Evolutionary conservation across 2,329 filamentous ascomycete genomes (phyloP), one percentile per base, ranked within the genome.

Genomic region (Geosmithia putterillii): DNA sequence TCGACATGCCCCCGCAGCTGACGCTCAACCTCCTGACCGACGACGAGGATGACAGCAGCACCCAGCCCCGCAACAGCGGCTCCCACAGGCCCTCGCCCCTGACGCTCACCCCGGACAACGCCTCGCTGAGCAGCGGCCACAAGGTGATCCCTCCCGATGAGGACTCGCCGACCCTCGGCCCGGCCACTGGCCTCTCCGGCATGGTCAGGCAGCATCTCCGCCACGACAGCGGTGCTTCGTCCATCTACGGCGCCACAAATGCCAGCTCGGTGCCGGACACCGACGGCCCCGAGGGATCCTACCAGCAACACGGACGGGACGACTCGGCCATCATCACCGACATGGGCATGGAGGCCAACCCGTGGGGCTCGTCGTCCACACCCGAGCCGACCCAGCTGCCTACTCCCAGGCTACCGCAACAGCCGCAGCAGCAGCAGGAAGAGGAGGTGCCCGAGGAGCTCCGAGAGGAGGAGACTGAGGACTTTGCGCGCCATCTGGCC

Each of bases 141-240:
- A 42, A 35, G 28, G 18, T 28, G 7, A 50, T 52, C 25, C 19
- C 32, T 39, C 36, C 44, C 19, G 20, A 44, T 15, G 57, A 59
- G 9, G 86, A 94, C 53, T 94, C 88, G 0, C 88, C 89, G 1
- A 94, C 86, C 0, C 65, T 95, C 6, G 83, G 83, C 2, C 81
- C 84, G 0, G 68, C 68, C 15, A 44, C 56, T 10, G 87, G 86
- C 1, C 69, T 95, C 15, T 90, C 82, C 53, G 84, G 83, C 2
- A 75, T 95, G 68, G 81, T 95, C 39, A 79, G 83, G 25, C 82
- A 89, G 48, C 92, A 96, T 66, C 66, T 96, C 36, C 79, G 92
- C 42, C 79, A 79, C 28, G 79, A 82, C 49, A 96, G 90, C 62
- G 82, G 81, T 46, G 74, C 79, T 14, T 96, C 90, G 1, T 94